phyloP scores from a whole-genome alignment of 106 monocot species.

The Vanilla planifolia region DNA sequence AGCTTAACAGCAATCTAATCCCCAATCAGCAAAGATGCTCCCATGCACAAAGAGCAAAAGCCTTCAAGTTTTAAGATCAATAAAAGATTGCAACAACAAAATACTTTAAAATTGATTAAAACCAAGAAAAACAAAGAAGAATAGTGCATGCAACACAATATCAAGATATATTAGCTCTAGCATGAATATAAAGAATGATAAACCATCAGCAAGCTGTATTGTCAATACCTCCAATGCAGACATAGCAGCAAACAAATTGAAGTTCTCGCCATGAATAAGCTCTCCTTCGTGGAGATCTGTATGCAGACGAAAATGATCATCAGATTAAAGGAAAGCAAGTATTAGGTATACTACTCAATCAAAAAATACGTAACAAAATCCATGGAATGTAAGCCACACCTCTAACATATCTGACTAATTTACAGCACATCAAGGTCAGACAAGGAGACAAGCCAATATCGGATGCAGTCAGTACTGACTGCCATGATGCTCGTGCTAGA shows the following conservation, averaged over 20 bases:
- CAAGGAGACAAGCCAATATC: background rate
- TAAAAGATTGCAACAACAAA: too few species aligned
- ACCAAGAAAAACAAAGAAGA: too few species aligned
- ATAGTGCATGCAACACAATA: too few species aligned
- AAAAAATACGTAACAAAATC: background rate
- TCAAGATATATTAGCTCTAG: too few species aligned
- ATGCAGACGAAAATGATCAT: conserved; percentile 13
- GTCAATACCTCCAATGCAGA: conserved; percentile 91
- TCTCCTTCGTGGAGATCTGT: conserved; percentile 93
- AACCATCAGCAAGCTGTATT: background rate
- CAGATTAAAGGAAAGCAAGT: background rate
- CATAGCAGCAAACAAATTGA: conserved; percentile 99
- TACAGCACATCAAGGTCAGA: background rate
- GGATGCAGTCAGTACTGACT: too few species aligned
- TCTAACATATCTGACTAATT: background rate
- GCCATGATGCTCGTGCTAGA: too few species aligned
- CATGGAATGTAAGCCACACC: background rate
- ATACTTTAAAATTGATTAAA: too few species aligned
- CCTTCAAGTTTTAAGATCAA: too few species aligned
- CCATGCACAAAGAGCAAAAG: too few species aligned
- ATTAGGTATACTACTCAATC: background rate
- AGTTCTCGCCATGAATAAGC: conserved; percentile 94
- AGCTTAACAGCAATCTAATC: too few species aligned
- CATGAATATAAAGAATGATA: background rate
- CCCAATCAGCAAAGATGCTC: too few species aligned